Percentiles rank a stretch among this genome's conserved stretches.
Conservation (phyloP, 208 protist species). For the Trypanosoma platydactyli region DNA sequence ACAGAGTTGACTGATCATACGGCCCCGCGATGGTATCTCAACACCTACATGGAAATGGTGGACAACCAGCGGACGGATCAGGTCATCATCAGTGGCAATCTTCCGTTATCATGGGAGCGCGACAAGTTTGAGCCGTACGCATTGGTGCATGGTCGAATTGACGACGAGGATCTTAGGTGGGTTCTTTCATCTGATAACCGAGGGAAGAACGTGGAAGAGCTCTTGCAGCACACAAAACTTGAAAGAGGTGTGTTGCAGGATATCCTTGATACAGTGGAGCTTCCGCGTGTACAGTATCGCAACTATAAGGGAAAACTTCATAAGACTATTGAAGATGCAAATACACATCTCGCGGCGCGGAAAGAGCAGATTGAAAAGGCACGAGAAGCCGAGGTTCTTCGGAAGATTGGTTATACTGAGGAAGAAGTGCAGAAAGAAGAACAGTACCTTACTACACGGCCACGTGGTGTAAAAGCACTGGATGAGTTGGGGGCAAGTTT, state of each 20-base stretch:
- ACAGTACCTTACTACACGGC: constrained; percentile 77
- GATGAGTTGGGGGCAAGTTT: constrained; percentile 78
- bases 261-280: constrained; percentile 82
- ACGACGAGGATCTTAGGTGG: constrained; percentile 85
- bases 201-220: constrained; percentile 55
- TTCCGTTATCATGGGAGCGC: constrained; percentile 76
- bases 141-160: constrained; percentile 75
- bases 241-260: constrained; percentile 73
- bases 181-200: constrained; percentile 63
- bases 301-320: constrained; percentile 90
- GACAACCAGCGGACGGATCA: constrained; percentile 75
- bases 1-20: constrained; percentile 83
- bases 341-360: constrained; percentile 66
- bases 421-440: constrained; percentile 74
- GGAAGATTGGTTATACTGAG: constrained; percentile 75
- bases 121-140: constrained; percentile 87
- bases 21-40: constrained; percentile 80
- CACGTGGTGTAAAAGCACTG: constrained; percentile 68
- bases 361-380: constrained; percentile 79
- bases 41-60: constrained; percentile 86
- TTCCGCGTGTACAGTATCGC: constrained; percentile 76
- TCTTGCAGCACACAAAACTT: constrained; percentile 68
- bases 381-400: constrained; percentile 72
- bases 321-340: constrained; percentile 81
- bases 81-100: constrained; percentile 70